phyloP scores from a whole-genome alignment of 345 rosid species.

The Clarkia xantiana region DNA sequence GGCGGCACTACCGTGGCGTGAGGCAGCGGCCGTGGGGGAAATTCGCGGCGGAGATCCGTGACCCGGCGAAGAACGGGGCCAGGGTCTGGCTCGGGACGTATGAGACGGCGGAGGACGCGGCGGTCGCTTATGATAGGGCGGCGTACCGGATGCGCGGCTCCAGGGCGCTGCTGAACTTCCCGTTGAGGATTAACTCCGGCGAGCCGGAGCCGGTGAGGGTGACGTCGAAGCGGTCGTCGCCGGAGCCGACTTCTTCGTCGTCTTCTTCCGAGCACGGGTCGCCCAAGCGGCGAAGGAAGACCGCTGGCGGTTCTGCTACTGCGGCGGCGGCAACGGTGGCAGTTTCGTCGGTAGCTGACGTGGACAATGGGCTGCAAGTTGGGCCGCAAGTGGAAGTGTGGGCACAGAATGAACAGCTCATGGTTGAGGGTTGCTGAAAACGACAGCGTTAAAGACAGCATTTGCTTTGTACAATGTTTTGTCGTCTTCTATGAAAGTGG shows the following conservation, averaged over 20 bases:
- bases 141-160: constrained; percentile 98
- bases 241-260: constrained; percentile 34
- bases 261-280: constrained; percentile 29
- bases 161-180: constrained; percentile 78
- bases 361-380: constrained; percentile 7
- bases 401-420: constrained; percentile 20
- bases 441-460: neutral
- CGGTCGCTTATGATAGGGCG: constrained; percentile 86
- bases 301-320: constrained; percentile 8
- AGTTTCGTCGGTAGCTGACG: constrained; percentile 15
- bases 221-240: constrained; percentile 60
- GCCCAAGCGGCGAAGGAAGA: constrained; percentile 51
- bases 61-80: constrained; percentile 96
- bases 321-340: constrained; percentile 7
- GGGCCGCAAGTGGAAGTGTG: constrained; percentile 17
- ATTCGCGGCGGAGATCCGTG: constrained; percentile 94
- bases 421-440: constrained; percentile 15
- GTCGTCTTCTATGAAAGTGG: neutral
- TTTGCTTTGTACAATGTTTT: too few relatives aligned
- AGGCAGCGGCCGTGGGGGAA: constrained; percentile 99
- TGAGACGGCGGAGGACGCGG: constrained; percentile 97
- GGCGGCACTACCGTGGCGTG: constrained; percentile 87
- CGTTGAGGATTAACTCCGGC: constrained; percentile 75
- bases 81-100: constrained; percentile 97
- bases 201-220: constrained; percentile 94